Base-by-base conservation (phyloP, 306 rosid genomes). In the Adenanthera pavonina region DNA sequence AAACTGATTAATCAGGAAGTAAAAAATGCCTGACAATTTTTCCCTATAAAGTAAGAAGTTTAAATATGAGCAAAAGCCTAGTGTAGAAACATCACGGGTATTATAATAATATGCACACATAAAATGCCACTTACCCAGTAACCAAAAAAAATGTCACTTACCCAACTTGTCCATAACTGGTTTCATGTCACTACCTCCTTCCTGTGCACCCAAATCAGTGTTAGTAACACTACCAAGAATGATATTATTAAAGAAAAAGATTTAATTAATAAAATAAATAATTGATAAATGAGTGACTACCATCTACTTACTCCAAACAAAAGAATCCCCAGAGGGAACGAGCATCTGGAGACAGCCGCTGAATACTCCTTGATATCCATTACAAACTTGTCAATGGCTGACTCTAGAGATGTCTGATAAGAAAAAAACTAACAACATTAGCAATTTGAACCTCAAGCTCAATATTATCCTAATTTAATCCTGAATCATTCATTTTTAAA, bases 291-390 rank as follows among this genome's bases (percentile, higher is more conserved):
- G 78, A 30, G 52, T 64, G 59, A 53, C 49, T 46, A 72, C 72
- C 36, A 69, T 59, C 56, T 64, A 79, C 86, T 81, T 85, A 87
- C 90, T 72, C 90, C 88, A 78, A 87, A 84, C 81, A 87, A 71
- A 48, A 87, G 78, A 46, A 87, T 80, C 52, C 86, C 88, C 54
- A 51, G 69, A 30, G 88, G 90, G 51, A 78, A 87, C 51, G 78
- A 72, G 73, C 75, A 34, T 41, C 66, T 9, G 56, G 90, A 87
- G 78, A 84, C 83, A 59, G 84, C 71, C 16, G 81, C 78, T 9
- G 90, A 56, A 83, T 82, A 84, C n/a, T 76, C 86, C 76, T 84
- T 84, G 82, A 87, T 79, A 76, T 82, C 83, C 78, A 16, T 66
- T 25, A 82, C 43, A 67, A 87, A 87, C 61, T 53, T 72, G 68